Evolutionary conservation across 1,284 basidiomycete genomes (phyloP), one percentile per base, ranked within the genome.

Genomic region (Leccinum fuscescens): DNA sequence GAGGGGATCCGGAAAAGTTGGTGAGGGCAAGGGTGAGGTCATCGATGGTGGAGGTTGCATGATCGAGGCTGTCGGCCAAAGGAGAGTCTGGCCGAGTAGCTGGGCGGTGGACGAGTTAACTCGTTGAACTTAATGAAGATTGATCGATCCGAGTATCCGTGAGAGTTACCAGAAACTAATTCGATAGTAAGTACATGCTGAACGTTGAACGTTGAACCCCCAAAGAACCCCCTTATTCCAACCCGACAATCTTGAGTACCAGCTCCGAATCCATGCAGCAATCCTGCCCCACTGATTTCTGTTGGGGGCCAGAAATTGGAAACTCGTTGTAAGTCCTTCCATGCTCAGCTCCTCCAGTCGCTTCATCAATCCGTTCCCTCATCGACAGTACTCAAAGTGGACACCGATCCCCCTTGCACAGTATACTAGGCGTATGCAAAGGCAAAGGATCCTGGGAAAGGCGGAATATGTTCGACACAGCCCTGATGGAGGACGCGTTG

Each of bases 401-500:
- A 88, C 35, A 81, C 76, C 2, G 89, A 90, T 11, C 79, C 82
- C 15, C 72, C 67, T 51, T 80, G 79, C 33, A 77, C 71, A 11
- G 71, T 29, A 27, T 27, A 27, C 24, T 65, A 31, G 74, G 68
- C 31, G 73, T 74, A 31, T 79, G 29, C 29, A 29, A 29, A 29
- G 29, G 77, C 8, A 78, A 70, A 48, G 80, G 75, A 63, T 91
- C 88, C 61, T 87, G 78, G 6, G 88, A 82, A 29, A 87, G 78
- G 12, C 86, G 83, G 76, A 93, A 90, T 60, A 95, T 86, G 62
- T 80, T 85, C 6, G 90, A 89, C 22, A 88, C 86, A 15, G 88
- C 82, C 46, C 82, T 80, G 60, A 94, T 83, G 64, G 14, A 14
- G 14, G 81, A 77, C 3, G 89, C 80, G 63, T 90, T 92, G 6